phyloP scores from a whole-genome alignment of 1,139 yeast species.

The Magnusiomyces fungicola region DNA sequence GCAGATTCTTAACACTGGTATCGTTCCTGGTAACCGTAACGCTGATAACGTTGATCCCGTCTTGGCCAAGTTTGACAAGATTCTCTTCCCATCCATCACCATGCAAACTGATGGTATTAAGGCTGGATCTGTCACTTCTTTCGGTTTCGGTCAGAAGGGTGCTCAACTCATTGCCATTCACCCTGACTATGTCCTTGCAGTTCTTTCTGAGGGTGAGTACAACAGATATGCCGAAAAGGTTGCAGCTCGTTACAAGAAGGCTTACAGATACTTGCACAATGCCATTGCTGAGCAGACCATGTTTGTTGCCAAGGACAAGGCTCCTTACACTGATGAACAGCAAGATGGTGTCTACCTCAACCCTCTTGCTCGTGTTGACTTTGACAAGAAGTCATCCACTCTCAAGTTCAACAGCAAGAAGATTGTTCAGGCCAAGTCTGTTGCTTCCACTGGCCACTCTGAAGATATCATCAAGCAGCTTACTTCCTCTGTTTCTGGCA shows the following conservation, averaged over 20 bases:
- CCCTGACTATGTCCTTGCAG: slow-evolving; percentile 87
- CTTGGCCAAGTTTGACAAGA: slow-evolving; percentile 77
- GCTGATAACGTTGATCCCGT: slow-evolving; percentile 90
- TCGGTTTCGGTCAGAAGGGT: slow-evolving; percentile 99
- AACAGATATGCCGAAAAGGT: slow-evolving; percentile 66
- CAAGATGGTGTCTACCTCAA: slow-evolving; percentile 89
- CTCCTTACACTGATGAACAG: slow-evolving; percentile 84
- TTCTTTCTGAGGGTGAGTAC: slow-evolving; percentile 64
- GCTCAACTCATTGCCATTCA: slow-evolving; percentile 90
- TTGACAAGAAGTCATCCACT: slow-evolving; percentile 43
- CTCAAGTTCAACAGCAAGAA: slow-evolving; percentile 43
- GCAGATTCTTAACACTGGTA: slow-evolving; percentile 85
- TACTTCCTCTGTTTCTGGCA: slow-evolving; percentile 39
- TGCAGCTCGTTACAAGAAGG: slow-evolving; percentile 72
- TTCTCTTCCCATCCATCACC: slow-evolving; percentile 89
- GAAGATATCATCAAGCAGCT: slow-evolving; percentile 36
- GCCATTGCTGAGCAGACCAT: slow-evolving; percentile 86
- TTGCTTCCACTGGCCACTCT: slow-evolving; percentile 35
- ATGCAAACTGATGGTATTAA: slow-evolving; percentile 94
- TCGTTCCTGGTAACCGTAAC: slow-evolving; percentile 98
- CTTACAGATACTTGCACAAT: slow-evolving; percentile 94
- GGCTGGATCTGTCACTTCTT: slow-evolving; percentile 94
- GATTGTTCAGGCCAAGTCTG: slow-evolving; percentile 26
- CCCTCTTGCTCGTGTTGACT: slow-evolving; percentile 80
- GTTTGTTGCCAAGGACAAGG: slow-evolving; percentile 87